phyloP scores from a whole-genome alignment of 306 rosid species.

The Arachis stenosperma region DNA sequence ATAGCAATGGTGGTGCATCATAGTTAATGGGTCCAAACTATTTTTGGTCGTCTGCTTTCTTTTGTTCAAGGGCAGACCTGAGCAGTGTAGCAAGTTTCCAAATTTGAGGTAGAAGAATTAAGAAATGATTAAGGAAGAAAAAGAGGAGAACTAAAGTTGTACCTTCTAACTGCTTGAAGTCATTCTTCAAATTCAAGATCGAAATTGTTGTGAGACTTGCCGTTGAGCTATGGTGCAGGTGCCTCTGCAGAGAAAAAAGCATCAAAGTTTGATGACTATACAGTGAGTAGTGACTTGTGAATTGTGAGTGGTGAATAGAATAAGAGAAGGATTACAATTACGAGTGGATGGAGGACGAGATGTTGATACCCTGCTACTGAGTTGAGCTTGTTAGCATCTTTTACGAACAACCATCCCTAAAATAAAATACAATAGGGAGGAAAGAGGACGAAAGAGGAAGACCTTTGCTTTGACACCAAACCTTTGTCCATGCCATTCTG shows the following conservation, averaged over 20 bases:
- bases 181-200: slow-evolving; percentile 83
- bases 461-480: slow-evolving; percentile 38
- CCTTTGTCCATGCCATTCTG: slow-evolving; percentile 43
- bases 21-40: slow-evolving; percentile 82
- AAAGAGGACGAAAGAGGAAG: background rate
- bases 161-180: slow-evolving; percentile 75
- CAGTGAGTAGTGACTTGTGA: background rate
- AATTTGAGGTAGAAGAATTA: too few species aligned
- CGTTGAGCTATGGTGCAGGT: slow-evolving; percentile 51
- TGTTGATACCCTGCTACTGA: slow-evolving; percentile 51
- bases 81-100: slow-evolving; percentile 9
- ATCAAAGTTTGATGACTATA: too few species aligned
- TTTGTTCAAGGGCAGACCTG: slow-evolving; percentile 83
- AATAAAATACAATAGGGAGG: background rate
- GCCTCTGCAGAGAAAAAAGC: slow-evolving; percentile 58
- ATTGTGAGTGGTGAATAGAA: background rate
- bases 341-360: slow-evolving; percentile 56
- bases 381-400: too few species aligned
- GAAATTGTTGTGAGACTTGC: slow-evolving; percentile 42
- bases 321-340: slow-evolving; percentile 41
- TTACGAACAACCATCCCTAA: too few species aligned
- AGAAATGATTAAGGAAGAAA: background rate
- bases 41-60: slow-evolving; percentile 54
- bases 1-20: slow-evolving; percentile 72
- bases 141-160: slow-evolving; percentile 8